Conservation (phyloP, 129 eudicot genomes). For the Glebionis coronaria region DNA sequence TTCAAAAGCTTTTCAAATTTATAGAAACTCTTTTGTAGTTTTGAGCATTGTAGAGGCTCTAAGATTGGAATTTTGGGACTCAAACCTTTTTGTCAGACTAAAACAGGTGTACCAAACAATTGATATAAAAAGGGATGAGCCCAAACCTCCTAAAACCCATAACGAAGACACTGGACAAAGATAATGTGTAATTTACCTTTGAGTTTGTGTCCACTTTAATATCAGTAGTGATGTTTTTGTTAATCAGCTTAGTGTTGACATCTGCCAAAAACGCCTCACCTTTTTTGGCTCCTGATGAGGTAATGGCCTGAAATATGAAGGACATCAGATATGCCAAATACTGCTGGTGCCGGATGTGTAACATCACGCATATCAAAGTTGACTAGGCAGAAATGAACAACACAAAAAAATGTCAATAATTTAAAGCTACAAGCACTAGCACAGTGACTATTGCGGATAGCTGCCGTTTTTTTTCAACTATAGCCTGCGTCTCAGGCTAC, state of each 20-base stretch:
- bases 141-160: too few relatives aligned
- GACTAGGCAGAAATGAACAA: background rate
- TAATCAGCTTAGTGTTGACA: constrained; percentile 64
- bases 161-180: background rate
- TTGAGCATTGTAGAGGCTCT: too few relatives aligned
- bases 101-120: too few relatives aligned
- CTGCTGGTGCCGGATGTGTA: too few relatives aligned
- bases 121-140: too few relatives aligned
- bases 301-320: constrained; percentile 58
- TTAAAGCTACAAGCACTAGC: background rate
- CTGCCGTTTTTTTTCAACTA: background rate
- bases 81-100: too few relatives aligned
- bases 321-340: background rate
- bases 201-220: constrained; percentile 85
- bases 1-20: too few relatives aligned
- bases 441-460: background rate
- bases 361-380: background rate
- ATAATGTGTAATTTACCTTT: constrained; percentile 41
- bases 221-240: constrained; percentile 89
- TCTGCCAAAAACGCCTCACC: constrained; percentile 68
- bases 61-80: too few relatives aligned
- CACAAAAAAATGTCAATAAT: background rate
- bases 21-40: too few relatives aligned
- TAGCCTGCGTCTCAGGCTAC: background rate
- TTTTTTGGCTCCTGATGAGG: constrained; percentile 75